Percentiles rank a stretch among this genome's conserved stretches.
phyloP scores from a whole-genome alignment of 176 grass and related monocot species.

The Eleusine coracana region DNA sequence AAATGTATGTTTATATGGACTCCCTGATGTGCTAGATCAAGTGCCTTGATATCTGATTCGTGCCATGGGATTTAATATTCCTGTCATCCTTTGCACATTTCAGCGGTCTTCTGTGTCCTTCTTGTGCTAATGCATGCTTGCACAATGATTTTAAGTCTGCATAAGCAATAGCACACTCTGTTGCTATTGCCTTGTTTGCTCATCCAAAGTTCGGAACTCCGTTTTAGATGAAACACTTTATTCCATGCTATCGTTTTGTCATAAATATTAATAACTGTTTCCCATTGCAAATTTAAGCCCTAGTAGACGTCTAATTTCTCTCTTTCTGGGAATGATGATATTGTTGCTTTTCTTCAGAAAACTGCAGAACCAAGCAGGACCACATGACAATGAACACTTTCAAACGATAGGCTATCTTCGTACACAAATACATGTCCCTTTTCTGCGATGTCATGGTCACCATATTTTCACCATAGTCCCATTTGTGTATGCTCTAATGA shows the following conservation, averaged over 20 bases:
- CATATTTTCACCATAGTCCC: not conserved
- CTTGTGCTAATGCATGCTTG: not conserved
- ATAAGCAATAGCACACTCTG: too few species aligned
- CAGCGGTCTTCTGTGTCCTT: not conserved
- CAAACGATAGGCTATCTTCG: not conserved
- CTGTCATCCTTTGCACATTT: conserved; percentile 21
- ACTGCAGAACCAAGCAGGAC: not conserved
- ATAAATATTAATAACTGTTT: too few species aligned
- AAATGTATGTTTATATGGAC: conserved; percentile 34
- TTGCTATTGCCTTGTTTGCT: too few species aligned
- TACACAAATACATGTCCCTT: not conserved
- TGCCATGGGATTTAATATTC: conserved; percentile 1
- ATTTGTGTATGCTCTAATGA: conserved; percentile 1
- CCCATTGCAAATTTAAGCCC: not conserved
- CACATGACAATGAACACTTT: not conserved
- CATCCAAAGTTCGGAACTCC: too few species aligned
- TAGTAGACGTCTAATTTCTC: not conserved
- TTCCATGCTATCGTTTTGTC: not conserved
- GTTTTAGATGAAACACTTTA: not conserved
- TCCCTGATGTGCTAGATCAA: conserved; percentile 38
- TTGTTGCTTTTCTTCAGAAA: not conserved
- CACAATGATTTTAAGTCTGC: not conserved
- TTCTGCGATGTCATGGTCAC: not conserved
- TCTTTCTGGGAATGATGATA: not conserved
- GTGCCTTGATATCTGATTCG: conserved; percentile 5